These are phyloP conservation scores for Blastomyces parvus DNA, from an alignment of 2,329 filamentous ascomycete species.

Conservation along the genomic window DNA sequence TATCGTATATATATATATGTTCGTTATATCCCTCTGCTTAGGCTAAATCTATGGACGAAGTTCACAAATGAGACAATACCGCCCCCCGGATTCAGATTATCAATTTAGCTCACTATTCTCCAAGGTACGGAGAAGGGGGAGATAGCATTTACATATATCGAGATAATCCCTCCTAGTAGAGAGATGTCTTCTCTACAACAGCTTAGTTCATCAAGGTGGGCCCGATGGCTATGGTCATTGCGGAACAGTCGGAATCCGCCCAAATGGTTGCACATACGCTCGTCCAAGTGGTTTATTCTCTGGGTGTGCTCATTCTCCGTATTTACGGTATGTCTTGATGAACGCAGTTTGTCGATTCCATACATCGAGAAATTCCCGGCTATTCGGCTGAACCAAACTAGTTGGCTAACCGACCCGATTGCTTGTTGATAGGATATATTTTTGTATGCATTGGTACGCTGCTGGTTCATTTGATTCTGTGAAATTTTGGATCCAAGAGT, in stretches of 20 bases:
- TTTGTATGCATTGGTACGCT: constrained; percentile 9
- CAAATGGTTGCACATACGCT: constrained; percentile 3
- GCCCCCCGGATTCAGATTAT: too few species aligned
- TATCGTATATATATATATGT: too few species aligned
- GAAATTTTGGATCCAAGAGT: neutral
- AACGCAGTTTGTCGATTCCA: too few species aligned
- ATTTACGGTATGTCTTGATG: constrained; percentile 4
- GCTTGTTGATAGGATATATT: constrained; percentile 8
- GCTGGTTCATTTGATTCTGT: too few species aligned
- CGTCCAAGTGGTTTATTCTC: constrained; percentile 8
- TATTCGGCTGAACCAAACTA: neutral
- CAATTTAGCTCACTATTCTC: neutral
- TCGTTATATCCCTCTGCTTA: too few species aligned
- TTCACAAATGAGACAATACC: too few species aligned
- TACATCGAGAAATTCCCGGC: neutral
- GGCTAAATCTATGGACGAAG: too few species aligned
- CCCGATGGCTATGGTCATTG: neutral
- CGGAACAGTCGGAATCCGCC: constrained; percentile 4
- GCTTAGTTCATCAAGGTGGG: too few species aligned
- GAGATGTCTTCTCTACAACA: neutral
- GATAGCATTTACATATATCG: neutral
- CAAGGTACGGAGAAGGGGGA: neutral
- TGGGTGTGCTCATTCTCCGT: constrained; percentile 9
- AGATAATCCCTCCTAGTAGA: neutral
- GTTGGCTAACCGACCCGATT: neutral